These are phyloP conservation scores for Hymenoscyphus repandus DNA, from an alignment of 2,329 filamentous ascomycete species.

Conservation along the genomic window DNA sequence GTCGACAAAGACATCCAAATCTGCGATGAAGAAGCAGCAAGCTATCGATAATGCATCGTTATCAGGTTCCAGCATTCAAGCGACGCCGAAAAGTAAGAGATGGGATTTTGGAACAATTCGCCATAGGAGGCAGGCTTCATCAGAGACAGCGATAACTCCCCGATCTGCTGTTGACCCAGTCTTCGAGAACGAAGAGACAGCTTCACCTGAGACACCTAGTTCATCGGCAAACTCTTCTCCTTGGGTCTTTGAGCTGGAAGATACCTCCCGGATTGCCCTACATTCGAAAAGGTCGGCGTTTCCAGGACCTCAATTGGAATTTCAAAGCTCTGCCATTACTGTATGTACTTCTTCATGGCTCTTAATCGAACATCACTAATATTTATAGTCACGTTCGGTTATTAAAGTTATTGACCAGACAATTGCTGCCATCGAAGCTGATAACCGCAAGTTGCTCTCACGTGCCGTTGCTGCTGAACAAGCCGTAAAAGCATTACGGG, in stretches of 20 bases:
- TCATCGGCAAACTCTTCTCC: constrained; percentile 12
- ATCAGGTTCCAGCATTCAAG: constrained; percentile 8
- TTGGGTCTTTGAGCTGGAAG: constrained; percentile 24
- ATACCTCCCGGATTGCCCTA: constrained; percentile 18
- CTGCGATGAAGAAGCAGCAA: not conserved
- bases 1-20: constrained; percentile 4
- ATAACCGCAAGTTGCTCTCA: constrained; percentile 20
- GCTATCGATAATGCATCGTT: not conserved
- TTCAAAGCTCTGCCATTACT: constrained; percentile 4
- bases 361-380: not conserved
- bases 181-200: constrained; percentile 20
- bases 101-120: constrained; percentile 17
- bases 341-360: not conserved
- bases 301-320: constrained; percentile 9
- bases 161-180: constrained; percentile 23
- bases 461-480: constrained; percentile 24
- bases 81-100: constrained; percentile 14
- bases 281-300: constrained; percentile 9
- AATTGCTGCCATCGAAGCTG: constrained; percentile 25
- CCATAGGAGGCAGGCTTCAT: constrained; percentile 17
- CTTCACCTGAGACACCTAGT: constrained; percentile 5
- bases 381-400: constrained; percentile 18
- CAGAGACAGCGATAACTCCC: constrained; percentile 18
- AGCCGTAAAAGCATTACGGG: constrained; percentile 19
- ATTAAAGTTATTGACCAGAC: constrained; percentile 23